Conservation (phyloP, 176 grass and related monocot genomes). For the Hyparrhenia diplandra region DNA sequence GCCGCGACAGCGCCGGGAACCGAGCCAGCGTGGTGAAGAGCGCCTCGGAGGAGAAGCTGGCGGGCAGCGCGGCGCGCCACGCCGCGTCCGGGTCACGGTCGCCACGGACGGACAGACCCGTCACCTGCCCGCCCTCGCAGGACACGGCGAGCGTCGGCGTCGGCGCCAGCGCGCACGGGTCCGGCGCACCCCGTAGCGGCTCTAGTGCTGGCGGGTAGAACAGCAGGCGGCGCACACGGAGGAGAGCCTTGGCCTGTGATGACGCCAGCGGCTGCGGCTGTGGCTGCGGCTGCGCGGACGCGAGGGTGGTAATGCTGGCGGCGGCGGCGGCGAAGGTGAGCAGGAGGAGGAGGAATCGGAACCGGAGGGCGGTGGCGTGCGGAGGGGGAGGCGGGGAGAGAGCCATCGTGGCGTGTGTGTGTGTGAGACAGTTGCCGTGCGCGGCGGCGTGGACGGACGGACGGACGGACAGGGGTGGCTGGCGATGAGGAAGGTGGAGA, state of each 20-base stretch:
- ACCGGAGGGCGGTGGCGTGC: background rate
- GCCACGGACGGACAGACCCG: constrained; percentile 46
- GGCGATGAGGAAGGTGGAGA: background rate
- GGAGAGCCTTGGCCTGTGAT: constrained; percentile 70
- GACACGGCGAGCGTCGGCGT: constrained; percentile 37
- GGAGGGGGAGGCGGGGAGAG: background rate
- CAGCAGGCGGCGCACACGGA: constrained; percentile 50
- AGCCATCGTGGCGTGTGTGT: background rate
- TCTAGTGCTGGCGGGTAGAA: constrained; percentile 28
- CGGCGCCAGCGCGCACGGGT: constrained; percentile 56
- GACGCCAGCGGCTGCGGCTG: no score
- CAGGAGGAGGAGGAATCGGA: background rate
- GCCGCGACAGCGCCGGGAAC: constrained; percentile 35
- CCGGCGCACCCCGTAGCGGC: background rate
- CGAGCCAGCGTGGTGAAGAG: constrained; percentile 79
- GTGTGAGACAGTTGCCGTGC: background rate
- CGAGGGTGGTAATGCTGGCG: background rate
- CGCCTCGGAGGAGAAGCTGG: constrained; percentile 70
- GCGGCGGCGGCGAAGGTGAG: background rate
- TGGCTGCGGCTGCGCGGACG: constrained; percentile 37
- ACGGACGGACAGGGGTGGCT: no score
- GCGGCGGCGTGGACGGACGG: background rate
- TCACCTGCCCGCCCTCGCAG: constrained; percentile 56
- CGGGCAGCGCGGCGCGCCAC: constrained; percentile 32
- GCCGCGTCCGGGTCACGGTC: constrained; percentile 21